Base-by-base conservation (phyloP, 768 basidiomycete genomes). In the Trametes cingulata region DNA sequence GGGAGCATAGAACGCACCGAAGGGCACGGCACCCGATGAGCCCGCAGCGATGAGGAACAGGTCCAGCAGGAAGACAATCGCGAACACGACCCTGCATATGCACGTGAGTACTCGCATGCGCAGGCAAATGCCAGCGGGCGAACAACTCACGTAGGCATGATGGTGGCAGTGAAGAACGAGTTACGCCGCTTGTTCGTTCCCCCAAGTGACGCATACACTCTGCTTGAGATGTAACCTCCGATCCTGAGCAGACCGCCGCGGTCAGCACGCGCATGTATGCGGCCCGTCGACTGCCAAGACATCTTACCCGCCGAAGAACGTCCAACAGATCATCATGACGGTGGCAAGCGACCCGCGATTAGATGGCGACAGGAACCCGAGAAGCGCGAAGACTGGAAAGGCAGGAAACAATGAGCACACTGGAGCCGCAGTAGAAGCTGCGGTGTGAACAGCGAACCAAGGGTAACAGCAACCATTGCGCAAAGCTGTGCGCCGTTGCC, bases 21-120 rank as follows among this genome's bases (percentile, higher is more conserved):
- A 96, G 3, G 96, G 96, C 42, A 99, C 93, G 12, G 96, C 96
- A 9, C 96, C 96, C 6, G 95, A 96, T 1, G 95, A 95, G 3
- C 86, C 86, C 15, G 91, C 88, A 2, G 82, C 76, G 57, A 98
- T 77, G 22, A 98, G 84, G 80, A 95, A 92, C 29, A 97, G 79
- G 70, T 98, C 92, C 58, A 98, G 82, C n/a, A 95, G 72, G 76
- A 95, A 95, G 49, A 98, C 87, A 57, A 93, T 70, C 20, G 83
- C 75, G 72, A 98, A 98, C 45, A 98, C 85, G 63, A 90, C 68
- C 12, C 93, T 95, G 70, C 1, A 58, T 22, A 52, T n/a, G n/a
- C 1, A 27, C 14, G 20, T 35, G 6, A 37, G 15, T 17, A 35
- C 7, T 36, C 39, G 27, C n/a, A 33, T 35, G 22, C 39, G 19